A percentile compares a stretch with the other conserved stretches of the same genome.
Conservation (phyloP, 306 rosid species). For the Benincasa hispida region DNA sequence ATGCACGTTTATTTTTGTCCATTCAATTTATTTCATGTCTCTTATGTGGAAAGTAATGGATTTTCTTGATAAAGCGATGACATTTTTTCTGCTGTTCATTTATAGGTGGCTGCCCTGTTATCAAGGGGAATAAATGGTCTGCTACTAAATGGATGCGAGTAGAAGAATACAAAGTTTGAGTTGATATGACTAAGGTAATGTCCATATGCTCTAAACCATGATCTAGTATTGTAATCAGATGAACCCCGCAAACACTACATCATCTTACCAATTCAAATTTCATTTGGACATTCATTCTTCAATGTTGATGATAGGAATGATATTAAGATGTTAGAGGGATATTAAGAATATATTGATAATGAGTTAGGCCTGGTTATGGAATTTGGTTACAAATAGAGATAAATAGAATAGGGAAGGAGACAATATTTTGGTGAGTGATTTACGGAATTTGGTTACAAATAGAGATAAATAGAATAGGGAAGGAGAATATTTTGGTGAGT, state of each 20-base stretch:
- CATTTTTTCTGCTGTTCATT: constrained; percentile 8
- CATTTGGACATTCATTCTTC: background rate
- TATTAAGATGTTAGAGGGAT: too few species aligned
- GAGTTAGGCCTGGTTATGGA: too few species aligned
- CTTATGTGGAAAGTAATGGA: background rate
- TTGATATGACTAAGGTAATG: background rate
- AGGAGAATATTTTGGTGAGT: too few species aligned
- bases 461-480: too few species aligned
- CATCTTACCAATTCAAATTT: background rate
- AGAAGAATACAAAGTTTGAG: constrained; percentile 57
- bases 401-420: too few species aligned
- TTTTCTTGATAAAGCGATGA: background rate
- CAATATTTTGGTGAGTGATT: too few species aligned
- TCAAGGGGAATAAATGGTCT: constrained; percentile 96
- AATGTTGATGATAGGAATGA: too few species aligned
- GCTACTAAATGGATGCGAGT: constrained; percentile 91
- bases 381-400: too few species aligned
- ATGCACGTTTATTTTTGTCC: background rate
- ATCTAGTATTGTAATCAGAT: background rate
- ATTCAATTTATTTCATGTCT: background rate
- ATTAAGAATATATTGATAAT: too few species aligned
- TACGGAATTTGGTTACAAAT: too few species aligned
- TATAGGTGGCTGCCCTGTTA: constrained; percentile 98
- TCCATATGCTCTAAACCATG: background rate
- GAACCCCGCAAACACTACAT: background rate